phyloP scores from a whole-genome alignment of 1,139 yeast species.

The Geotrichum fermentans region DNA sequence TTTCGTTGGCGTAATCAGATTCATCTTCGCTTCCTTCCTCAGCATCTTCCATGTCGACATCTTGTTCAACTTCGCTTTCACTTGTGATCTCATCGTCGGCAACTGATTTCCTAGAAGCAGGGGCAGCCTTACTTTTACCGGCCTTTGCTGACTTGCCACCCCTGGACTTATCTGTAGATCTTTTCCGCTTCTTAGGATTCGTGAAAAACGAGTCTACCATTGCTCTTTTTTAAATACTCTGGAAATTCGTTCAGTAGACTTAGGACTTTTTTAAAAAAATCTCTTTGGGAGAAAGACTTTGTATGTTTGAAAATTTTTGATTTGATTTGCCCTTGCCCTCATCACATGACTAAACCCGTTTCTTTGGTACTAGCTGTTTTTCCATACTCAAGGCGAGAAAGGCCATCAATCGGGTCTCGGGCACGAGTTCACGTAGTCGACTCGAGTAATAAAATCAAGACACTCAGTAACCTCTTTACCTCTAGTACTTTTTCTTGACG shows the following conservation, averaged over 20 bases:
- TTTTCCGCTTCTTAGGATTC: slow-evolving; percentile 28
- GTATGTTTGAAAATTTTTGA: slow-evolving; percentile 1
- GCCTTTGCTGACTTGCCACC: slow-evolving; percentile 11
- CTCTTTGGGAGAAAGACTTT: slow-evolving; percentile 6
- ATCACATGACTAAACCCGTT: slow-evolving; percentile 1
- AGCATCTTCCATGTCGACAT: slow-evolving; percentile 23
- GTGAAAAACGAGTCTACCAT: slow-evolving; percentile 36
- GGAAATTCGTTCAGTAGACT: too few species aligned
- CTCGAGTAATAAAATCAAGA: too few species aligned
- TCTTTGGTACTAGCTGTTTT: too few species aligned
- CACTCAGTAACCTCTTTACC: too few species aligned
- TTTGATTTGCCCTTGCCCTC: slow-evolving; percentile 8
- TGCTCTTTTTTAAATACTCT: too few species aligned
- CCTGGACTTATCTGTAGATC: slow-evolving; percentile 16
- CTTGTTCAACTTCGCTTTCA: slow-evolving; percentile 27
- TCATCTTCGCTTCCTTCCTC: slow-evolving; percentile 30
- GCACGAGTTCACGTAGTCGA: too few species aligned
- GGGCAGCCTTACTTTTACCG: slow-evolving; percentile 11
- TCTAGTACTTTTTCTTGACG: too few species aligned
- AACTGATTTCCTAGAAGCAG: slow-evolving; percentile 7
- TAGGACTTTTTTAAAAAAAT: background rate
- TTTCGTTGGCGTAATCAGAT: slow-evolving; percentile 54
- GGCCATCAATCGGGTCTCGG: too few species aligned
- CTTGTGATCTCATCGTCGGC: slow-evolving; percentile 35
- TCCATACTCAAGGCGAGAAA: too few species aligned